phyloP scores from a whole-genome alignment of 2,329 filamentous ascomycete genomes.

The Xenoacremonium recifei region DNA sequence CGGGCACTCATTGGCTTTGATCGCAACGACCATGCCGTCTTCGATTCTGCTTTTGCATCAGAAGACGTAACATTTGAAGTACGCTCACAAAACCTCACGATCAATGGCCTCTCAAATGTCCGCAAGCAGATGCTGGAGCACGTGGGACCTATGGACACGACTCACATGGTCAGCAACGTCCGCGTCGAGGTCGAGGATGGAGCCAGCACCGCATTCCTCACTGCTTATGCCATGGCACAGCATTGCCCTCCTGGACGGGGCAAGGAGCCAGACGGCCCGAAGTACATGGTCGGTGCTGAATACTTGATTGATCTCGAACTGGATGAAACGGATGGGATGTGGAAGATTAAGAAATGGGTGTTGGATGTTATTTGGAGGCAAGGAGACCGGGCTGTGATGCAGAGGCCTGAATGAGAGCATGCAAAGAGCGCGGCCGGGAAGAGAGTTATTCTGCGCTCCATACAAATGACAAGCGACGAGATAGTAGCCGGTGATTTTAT shows the following conservation, averaged over 20 bases:
- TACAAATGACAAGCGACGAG: too few species aligned
- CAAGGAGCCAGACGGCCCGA: slow-evolving; percentile 16
- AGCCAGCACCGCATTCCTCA: slow-evolving; percentile 23
- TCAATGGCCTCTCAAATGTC: slow-evolving; percentile 3
- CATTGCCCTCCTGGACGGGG: slow-evolving; percentile 28
- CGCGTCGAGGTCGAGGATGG: slow-evolving; percentile 26
- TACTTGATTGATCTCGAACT: slow-evolving; percentile 31
- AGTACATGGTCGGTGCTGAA: slow-evolving; percentile 22
- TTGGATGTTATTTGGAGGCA: slow-evolving; percentile 30
- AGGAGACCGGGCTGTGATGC: slow-evolving; percentile 18
- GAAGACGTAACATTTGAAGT: background rate
- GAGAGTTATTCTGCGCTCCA: background rate
- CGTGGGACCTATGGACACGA: slow-evolving; percentile 21
- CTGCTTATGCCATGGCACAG: slow-evolving; percentile 23
- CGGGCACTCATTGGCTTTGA: slow-evolving; percentile 6
- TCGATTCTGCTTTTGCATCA: slow-evolving; percentile 1
- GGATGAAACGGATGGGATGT: slow-evolving; percentile 25
- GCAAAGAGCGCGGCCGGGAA: background rate
- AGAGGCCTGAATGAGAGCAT: too few species aligned
- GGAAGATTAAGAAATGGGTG: slow-evolving; percentile 32
- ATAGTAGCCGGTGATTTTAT: too few species aligned
- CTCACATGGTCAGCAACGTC: slow-evolving; percentile 30
- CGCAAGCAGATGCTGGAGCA: slow-evolving; percentile 1
- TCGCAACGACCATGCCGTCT: slow-evolving; percentile 3
- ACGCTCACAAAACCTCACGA: background rate